These are phyloP conservation scores for Scedosporium aurantiacum DNA, from an alignment of 2,329 filamentous ascomycete genomes.

Conservation along the genomic window DNA sequence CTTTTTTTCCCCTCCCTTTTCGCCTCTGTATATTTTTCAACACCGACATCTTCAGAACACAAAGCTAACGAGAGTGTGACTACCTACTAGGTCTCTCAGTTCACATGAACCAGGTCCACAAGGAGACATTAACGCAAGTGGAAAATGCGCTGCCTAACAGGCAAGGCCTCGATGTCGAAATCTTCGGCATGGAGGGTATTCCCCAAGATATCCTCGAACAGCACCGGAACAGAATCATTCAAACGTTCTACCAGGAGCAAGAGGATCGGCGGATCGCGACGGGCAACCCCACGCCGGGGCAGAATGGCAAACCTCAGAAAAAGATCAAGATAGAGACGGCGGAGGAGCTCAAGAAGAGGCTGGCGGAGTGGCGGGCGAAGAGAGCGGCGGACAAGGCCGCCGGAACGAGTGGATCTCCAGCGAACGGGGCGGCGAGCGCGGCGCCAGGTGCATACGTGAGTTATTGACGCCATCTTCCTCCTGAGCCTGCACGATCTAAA, in stretches of 20 bases:
- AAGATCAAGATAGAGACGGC: conserved; percentile 63
- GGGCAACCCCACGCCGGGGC: conserved; percentile 68
- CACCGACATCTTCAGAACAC: not conserved
- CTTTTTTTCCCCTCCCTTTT: conserved; percentile 6
- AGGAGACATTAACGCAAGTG: conserved; percentile 75
- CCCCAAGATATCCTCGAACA: conserved; percentile 73
- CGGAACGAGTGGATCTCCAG: conserved; percentile 41
- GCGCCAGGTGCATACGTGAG: conserved; percentile 50
- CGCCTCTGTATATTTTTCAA: not conserved
- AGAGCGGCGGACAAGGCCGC: conserved; percentile 50
- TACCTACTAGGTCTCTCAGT: conserved; percentile 65
- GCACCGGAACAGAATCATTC: conserved; percentile 77
- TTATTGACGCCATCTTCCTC: conserved; percentile 11
- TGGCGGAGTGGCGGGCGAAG: conserved; percentile 66
- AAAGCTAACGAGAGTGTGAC: not conserved
- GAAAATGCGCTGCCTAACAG: conserved; percentile 88
- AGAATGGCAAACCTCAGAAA: conserved; percentile 52
- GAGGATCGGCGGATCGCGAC: conserved; percentile 71
- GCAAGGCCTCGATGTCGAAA: conserved; percentile 79
- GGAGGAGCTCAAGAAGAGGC: conserved; percentile 67
- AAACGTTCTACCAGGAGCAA: conserved; percentile 76
- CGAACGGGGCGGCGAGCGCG: conserved; percentile 25
- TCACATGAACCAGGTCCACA: conserved; percentile 98
- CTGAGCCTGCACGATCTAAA: not conserved
- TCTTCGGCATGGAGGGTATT: conserved; percentile 97